These are phyloP conservation scores for Penicillium ochrochloron DNA, from an alignment of 495 filamentous ascomycete species.

Conservation along the genomic window DNA sequence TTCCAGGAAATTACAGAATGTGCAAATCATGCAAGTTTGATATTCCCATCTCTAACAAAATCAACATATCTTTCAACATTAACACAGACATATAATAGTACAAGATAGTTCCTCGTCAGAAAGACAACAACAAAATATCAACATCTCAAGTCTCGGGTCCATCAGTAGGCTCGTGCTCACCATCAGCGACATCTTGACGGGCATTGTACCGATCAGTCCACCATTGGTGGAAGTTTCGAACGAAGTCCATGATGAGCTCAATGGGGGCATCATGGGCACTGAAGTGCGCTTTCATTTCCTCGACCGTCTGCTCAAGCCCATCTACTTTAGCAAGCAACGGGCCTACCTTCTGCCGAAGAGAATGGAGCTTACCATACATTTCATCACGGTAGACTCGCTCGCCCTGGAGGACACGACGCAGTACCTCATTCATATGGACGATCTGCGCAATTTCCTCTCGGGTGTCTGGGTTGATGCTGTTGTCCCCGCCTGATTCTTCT, in stretches of 20 bases:
- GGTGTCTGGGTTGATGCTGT: neutral
- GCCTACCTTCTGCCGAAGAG: neutral
- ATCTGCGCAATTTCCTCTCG: neutral
- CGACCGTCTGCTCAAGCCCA: neutral
- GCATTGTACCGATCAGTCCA: neutral
- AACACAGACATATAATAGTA: neutral
- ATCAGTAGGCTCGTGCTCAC: neutral
- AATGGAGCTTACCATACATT: neutral
- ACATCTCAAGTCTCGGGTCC: neutral
- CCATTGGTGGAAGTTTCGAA: neutral
- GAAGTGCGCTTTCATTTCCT: neutral
- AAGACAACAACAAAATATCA: neutral
- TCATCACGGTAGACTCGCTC: neutral
- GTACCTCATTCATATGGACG: neutral
- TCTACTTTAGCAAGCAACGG: conserved; percentile 1
- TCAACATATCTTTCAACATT: neutral
- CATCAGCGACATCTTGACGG: neutral
- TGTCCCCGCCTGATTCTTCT: neutral
- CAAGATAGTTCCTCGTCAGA: neutral
- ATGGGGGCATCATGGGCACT: neutral
- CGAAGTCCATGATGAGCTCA: conserved; percentile 10
- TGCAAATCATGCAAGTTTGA: neutral
- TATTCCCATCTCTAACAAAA: neutral
- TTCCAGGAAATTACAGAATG: neutral
- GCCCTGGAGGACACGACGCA: neutral